Evolutionary conservation across 192 early-diverging fungal genomes (phyloP), one percentile per base, ranked within the genome.

Genomic region (Podila clonocystis): DNA sequence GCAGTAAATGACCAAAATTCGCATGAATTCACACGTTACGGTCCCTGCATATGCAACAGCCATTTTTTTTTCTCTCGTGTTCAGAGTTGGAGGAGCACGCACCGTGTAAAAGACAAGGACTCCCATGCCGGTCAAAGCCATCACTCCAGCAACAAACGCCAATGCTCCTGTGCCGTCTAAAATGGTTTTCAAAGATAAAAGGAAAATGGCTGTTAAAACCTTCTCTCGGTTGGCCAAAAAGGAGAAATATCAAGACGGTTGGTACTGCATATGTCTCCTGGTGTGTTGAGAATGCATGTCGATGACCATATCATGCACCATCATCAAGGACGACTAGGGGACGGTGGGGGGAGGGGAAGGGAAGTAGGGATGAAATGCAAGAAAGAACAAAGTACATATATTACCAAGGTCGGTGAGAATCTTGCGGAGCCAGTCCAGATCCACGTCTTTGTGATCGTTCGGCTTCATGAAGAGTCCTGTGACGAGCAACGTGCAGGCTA

Each of bases 91-190:
- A 59, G 8, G 20, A 33, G 29, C 20, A 55, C 75, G 64, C 87
- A 90, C 87, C 13, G 89, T 89, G 58, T 91, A 91, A 20, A 68
- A 75, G 22, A 91, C 73, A 50, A 87, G 87, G 9, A 90, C 80
- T 22, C 73, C 29, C 86, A 87, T 88, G 17, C 90, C 90, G 9
- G 88, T 17, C 9, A 89, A 26, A 11, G 85, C 65, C 33, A 90
- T 45, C 36, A 85, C 72, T 11, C 85, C 88, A 0, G 86, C 62
- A 13, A 87, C 77, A 72, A 91, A 90, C 2, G 87, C 50, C 41
- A 89, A 17, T 1, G 87, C 84, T 11, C 70, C 77, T 26, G 69
- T 49, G 41, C 75, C 75, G 34, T 72, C 75, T 79, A 58, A 52
- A 17, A 5, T 55, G 41, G 13, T 15, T 41, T 41, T 41, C 41